Evolutionary conservation across 2,329 filamentous ascomycete species (phyloP).

Genomic region (Hypoxylon sp.): DNA sequence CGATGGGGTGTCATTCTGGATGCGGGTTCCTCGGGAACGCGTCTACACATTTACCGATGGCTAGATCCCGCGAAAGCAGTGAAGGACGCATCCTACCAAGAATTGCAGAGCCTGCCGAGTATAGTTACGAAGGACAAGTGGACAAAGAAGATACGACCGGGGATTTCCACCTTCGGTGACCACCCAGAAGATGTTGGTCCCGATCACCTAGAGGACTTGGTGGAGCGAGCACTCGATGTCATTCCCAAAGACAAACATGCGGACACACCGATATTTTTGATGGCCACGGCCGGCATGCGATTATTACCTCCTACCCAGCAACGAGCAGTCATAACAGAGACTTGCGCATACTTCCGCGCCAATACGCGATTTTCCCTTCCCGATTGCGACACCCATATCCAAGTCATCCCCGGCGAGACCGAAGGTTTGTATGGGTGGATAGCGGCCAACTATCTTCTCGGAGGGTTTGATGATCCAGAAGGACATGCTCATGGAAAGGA

Average conservation of each 20-base stretch:
- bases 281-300: slow-evolving; percentile 96
- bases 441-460: slow-evolving; percentile 93
- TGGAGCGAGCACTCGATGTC: slow-evolving; percentile 83
- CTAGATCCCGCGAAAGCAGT: slow-evolving; percentile 77
- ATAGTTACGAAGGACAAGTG: slow-evolving; percentile 86
- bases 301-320: slow-evolving; percentile 81
- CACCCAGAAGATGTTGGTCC: slow-evolving; percentile 80
- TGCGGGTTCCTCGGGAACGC: slow-evolving; percentile 96
- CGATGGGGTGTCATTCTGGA: slow-evolving; percentile 96
- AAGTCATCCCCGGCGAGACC: slow-evolving; percentile 94
- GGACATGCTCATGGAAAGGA: slow-evolving; percentile 84
- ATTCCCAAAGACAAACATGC: slow-evolving; percentile 81
- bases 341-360: slow-evolving; percentile 83
- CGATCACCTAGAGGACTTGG: slow-evolving; percentile 81
- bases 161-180: slow-evolving; percentile 89
- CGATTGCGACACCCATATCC: slow-evolving; percentile 90
- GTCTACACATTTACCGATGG: slow-evolving; percentile 95
- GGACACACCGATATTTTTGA: slow-evolving; percentile 91
- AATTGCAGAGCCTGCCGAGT: slow-evolving; percentile 78
- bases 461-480: slow-evolving; percentile 84
- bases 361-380: slow-evolving; percentile 86
- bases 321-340: slow-evolving; percentile 76
- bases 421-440: slow-evolving; percentile 98
- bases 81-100: slow-evolving; percentile 67
- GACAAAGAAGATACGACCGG: slow-evolving; percentile 94